Evolutionary conservation across 2,329 filamentous ascomycete genomes (phyloP).

Genomic region (Drechslerella stenobrocha): DNA sequence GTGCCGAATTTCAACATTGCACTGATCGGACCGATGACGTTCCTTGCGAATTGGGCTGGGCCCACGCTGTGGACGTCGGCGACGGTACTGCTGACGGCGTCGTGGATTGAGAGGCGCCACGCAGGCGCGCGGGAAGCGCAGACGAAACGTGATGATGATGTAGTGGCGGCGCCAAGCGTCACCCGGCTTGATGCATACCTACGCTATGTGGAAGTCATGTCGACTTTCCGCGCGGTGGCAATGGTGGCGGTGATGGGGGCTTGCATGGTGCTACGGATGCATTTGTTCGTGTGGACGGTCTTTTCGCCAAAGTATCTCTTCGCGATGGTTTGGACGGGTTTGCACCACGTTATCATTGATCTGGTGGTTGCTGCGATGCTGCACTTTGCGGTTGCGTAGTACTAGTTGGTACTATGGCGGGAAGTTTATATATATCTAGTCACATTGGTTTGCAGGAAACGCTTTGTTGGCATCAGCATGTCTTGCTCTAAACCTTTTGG

Average conservation of each 20-base stretch:
- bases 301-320: slow-evolving; percentile 97
- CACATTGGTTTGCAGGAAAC: no score
- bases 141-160: neutral
- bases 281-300: slow-evolving; percentile 98
- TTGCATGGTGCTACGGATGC: slow-evolving; percentile 78
- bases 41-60: slow-evolving; percentile 87
- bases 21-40: slow-evolving; percentile 81
- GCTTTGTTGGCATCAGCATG: no score
- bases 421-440: neutral
- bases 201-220: slow-evolving; percentile 60
- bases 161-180: neutral
- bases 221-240: slow-evolving; percentile 69
- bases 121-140: neutral
- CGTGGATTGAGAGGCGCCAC: slow-evolving; percentile 43
- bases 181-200: slow-evolving; percentile 25
- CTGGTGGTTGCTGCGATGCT: slow-evolving; percentile 65
- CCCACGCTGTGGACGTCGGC: slow-evolving; percentile 82
- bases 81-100: slow-evolving; percentile 62
- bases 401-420: no score
- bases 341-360: slow-evolving; percentile 77
- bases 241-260: slow-evolving; percentile 80
- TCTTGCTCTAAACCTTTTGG: no score
- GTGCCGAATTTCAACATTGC: slow-evolving; percentile 76
- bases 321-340: slow-evolving; percentile 81
- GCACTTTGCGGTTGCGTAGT: slow-evolving; percentile 56